These are phyloP conservation scores for Pholiota molesta DNA, from an alignment of 768 basidiomycete species.

Conservation along the genomic window DNA sequence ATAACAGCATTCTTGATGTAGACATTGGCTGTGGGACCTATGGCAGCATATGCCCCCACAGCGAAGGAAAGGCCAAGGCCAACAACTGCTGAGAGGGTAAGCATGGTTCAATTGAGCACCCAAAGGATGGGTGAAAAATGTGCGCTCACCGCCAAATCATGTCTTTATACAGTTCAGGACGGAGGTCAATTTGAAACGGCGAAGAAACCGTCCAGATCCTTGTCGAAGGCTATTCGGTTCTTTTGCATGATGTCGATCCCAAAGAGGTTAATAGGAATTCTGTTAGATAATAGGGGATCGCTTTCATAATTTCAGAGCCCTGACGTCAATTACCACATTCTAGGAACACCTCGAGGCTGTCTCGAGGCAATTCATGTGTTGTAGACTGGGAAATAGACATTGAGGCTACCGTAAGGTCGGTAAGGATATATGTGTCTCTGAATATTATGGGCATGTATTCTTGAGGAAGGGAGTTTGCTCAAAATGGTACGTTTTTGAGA, in stretches of 20 bases:
- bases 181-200: neutral
- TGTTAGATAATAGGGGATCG: neutral
- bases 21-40: constrained; percentile 1
- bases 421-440: neutral
- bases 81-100: constrained; percentile 1
- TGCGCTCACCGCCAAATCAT: neutral
- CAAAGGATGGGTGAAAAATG: neutral
- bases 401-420: neutral
- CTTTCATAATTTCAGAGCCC: neutral
- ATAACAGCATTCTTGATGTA: constrained; percentile 4
- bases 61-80: constrained; percentile 12
- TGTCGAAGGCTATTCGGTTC: neutral
- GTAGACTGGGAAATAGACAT: neutral
- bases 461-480: neutral
- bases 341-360: neutral
- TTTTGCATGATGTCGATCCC: neutral
- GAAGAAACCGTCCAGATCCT: neutral
- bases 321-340: neutral
- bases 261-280: neutral
- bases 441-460: neutral
- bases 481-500: neutral
- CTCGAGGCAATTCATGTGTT: neutral
- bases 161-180: neutral
- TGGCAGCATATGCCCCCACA: constrained; percentile 7
- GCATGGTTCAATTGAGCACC: neutral